Base-by-base conservation (phyloP, 1,284 basidiomycete genomes). In the Pseudozyma thailandica region DNA sequence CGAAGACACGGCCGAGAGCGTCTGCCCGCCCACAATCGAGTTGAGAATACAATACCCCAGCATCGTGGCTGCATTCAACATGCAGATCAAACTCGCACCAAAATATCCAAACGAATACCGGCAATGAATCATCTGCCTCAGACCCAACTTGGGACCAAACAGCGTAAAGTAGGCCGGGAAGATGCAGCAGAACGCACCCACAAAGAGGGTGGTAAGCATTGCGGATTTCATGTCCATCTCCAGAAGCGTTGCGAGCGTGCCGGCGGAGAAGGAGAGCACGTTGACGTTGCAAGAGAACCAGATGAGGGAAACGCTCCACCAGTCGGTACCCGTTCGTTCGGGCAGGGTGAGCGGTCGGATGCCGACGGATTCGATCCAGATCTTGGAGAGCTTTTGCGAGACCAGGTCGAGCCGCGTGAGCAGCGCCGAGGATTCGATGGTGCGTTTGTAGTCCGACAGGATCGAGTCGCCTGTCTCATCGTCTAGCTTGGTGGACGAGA, bases 81-180 rank as follows among this genome's bases (percentile, higher is more conserved):
- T 70, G 9, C 88, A 86, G 72, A 88, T 88, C 52, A 89, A 84
- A 9, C 84, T 85, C 1, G 87, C 86, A 12, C 88, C 88, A 35
- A 87, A 74, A 70, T 87, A 89, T 5, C 88, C 89, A 3, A 87
- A 87, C 53, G 86, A 86, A 71, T 86, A 89, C 1, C 88, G 84
- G 26, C 74, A 74, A 28, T 84, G 80, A 10, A 84, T 84, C 87
- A 90, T 89, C 0, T 88, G 89, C 6, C 89, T 85, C 47, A 90
- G 79, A 7, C 89, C 89, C 0, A 87, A 87, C 65, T 84, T 82
- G 1, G 89, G 88, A 0, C 89, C 89, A n/a, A 90, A 85, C 20
- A 69, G 51, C 13, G 58, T 54, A 41, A 77, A 76, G 28, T 74
- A 77, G 0, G 77, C 75, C 0, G 77, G 77, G 41, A 72, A 61